Evolutionary conservation across 2,329 filamentous ascomycete species (phyloP).

Genomic region (Chaetomium sp.): DNA sequence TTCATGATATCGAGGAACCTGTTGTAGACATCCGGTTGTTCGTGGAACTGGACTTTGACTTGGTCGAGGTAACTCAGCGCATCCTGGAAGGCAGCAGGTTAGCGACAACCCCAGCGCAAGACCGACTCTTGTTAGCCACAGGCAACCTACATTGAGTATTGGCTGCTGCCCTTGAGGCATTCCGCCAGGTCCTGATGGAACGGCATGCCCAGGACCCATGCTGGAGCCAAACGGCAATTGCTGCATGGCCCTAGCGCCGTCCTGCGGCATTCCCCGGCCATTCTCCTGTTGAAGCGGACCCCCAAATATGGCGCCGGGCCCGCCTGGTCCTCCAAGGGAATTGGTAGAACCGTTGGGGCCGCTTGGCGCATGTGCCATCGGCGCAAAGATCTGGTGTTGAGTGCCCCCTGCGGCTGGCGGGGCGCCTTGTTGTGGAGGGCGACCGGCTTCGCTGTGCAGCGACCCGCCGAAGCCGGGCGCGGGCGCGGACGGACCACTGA

Average conservation of each 20-base stretch:
- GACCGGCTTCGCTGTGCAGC: constrained; percentile 54
- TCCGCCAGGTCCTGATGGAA: constrained; percentile 51
- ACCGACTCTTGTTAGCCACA: not conserved
- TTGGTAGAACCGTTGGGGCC: constrained; percentile 54
- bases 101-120: constrained; percentile 27
- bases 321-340: constrained; percentile 60
- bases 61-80: constrained; percentile 96
- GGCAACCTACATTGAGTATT: constrained; percentile 68
- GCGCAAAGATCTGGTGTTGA: constrained; percentile 61
- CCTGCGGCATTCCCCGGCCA: constrained; percentile 55
- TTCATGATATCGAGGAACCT: constrained; percentile 99
- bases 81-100: constrained; percentile 46
- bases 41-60: constrained; percentile 96
- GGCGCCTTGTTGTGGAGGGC: constrained; percentile 55
- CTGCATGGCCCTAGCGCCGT: constrained; percentile 62
- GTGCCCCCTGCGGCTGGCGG: constrained; percentile 50
- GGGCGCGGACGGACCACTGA: constrained; percentile 56
- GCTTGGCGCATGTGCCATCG: constrained; percentile 54
- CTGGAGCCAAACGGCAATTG: constrained; percentile 57
- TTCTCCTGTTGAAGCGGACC: constrained; percentile 66
- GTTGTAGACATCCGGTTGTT: constrained; percentile 97
- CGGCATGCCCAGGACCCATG: constrained; percentile 44
- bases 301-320: constrained; percentile 67
- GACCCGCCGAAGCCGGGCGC: constrained; percentile 57
- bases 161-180: constrained; percentile 80